Percentiles rank a stretch among this genome's conserved stretches.
These are phyloP conservation scores for Linum tenue DNA, from an alignment of 345 rosid genomes.

Conservation along the genomic window DNA sequence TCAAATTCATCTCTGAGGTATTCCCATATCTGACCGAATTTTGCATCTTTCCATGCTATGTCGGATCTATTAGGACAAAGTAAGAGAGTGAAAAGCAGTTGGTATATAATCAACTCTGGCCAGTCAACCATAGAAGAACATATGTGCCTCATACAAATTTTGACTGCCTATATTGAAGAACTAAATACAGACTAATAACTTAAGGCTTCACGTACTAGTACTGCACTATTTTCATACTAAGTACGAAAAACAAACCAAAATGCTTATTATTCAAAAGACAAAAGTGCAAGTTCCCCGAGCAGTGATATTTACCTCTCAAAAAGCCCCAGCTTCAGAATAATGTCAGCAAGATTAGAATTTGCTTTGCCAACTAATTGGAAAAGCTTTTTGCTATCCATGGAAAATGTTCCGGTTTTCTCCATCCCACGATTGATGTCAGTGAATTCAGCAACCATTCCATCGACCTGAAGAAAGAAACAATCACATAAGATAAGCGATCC, in stretches of 20 bases:
- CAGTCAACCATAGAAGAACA: too few species aligned
- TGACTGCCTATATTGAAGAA: too few species aligned
- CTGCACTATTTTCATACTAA: background rate
- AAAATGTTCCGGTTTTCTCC: slow-evolving; percentile 92
- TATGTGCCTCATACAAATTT: too few species aligned
- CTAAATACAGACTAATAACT: too few species aligned
- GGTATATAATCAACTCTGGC: too few species aligned
- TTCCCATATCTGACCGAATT: slow-evolving; percentile 87
- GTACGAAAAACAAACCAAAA: background rate
- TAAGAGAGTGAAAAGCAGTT: background rate
- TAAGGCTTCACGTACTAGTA: too few species aligned
- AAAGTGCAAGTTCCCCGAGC: background rate
- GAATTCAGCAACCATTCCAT: slow-evolving; percentile 94
- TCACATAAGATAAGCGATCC: background rate
- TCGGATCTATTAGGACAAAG: slow-evolving; percentile 53
- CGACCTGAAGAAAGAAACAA: slow-evolving; percentile 48
- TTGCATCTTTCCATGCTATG: slow-evolving; percentile 97
- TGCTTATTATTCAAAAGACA: too few species aligned
- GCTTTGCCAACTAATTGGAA: slow-evolving; percentile 97
- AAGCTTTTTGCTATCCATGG: slow-evolving; percentile 89
- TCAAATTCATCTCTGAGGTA: slow-evolving; percentile 91
- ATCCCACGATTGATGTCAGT: slow-evolving; percentile 92
- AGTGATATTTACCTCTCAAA: slow-evolving; percentile 67
- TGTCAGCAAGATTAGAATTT: slow-evolving; percentile 89
- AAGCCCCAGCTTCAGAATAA: slow-evolving; percentile 89